These are phyloP conservation scores for Aspergillus candidus DNA, from an alignment of 2,329 filamentous ascomycete genomes.

Conservation along the genomic window DNA sequence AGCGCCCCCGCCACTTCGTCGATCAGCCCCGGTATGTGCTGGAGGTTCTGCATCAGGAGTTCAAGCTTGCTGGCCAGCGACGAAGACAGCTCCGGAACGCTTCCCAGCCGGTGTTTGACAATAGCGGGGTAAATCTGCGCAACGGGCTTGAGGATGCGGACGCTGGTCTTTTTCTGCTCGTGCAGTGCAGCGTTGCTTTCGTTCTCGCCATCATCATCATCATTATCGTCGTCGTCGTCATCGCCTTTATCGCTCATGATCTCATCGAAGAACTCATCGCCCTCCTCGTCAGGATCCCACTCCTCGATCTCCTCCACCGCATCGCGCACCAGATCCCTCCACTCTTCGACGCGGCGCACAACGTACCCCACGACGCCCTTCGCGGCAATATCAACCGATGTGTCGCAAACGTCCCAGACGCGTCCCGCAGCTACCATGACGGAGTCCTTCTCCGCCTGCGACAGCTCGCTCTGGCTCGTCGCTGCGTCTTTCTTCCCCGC, in stretches of 20 bases:
- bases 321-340: slow-evolving; percentile 70
- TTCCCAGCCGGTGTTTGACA: slow-evolving; percentile 37
- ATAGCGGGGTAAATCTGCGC: slow-evolving; percentile 41
- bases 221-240: slow-evolving; percentile 14
- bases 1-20: slow-evolving; percentile 43
- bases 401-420: slow-evolving; percentile 79
- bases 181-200: slow-evolving; percentile 31
- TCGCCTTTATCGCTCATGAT: slow-evolving; percentile 26
- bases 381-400: slow-evolving; percentile 56
- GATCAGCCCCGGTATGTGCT: slow-evolving; percentile 35
- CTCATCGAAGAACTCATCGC: slow-evolving; percentile 49
- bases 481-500: slow-evolving; percentile 42
- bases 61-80: slow-evolving; percentile 29
- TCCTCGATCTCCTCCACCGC: slow-evolving; percentile 80
- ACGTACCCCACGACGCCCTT: slow-evolving; percentile 66
- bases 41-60: slow-evolving; percentile 27
- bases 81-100: slow-evolving; percentile 14
- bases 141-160: slow-evolving; percentile 40
- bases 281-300: slow-evolving; percentile 69
- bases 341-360: slow-evolving; percentile 65
- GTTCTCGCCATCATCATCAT: slow-evolving; percentile 15
- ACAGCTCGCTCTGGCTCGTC: slow-evolving; percentile 21
- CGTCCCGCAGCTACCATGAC: slow-evolving; percentile 65
- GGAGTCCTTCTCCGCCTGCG: slow-evolving; percentile 42
- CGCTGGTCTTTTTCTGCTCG: slow-evolving; percentile 36